A percentile compares a stretch with the other conserved stretches of the same genome.
phyloP scores from a whole-genome alignment of 352 stramenopile genomes.

The Ophiocytium majus region DNA sequence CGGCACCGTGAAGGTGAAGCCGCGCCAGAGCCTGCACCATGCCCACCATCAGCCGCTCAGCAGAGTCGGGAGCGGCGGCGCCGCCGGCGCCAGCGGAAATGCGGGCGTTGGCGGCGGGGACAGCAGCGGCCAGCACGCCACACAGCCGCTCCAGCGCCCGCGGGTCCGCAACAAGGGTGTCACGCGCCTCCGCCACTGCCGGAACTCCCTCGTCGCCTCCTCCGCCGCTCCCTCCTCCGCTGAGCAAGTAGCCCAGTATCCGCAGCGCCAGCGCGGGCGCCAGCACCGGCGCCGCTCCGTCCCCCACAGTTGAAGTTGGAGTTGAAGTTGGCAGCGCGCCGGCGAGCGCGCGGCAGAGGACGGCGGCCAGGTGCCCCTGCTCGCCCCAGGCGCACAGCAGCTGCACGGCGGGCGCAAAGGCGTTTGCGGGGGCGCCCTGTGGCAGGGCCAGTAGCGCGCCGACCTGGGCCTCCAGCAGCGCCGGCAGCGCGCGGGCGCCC shows the following conservation, averaged over 20 bases:
- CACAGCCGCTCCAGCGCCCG: neutral
- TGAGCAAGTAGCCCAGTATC: constrained; percentile 40
- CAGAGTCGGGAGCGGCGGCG: neutral
- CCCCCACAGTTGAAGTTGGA: too few relatives aligned
- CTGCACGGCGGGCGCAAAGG: constrained; percentile 29
- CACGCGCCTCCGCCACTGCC: constrained; percentile 26
- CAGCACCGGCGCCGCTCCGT: constrained; percentile 2
- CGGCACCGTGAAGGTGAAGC: constrained; percentile 38
- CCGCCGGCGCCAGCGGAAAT: neutral
- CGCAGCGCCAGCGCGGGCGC: constrained; percentile 29
- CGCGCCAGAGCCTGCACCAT: constrained; percentile 35
- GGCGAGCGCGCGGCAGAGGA: constrained; percentile 27
- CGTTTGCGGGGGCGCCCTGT: constrained; percentile 24
- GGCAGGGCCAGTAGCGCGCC: constrained; percentile 39
- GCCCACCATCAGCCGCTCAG: constrained; percentile 24
- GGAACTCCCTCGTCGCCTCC: too few relatives aligned
- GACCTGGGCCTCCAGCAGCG: constrained; percentile 42
- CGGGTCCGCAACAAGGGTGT: constrained; percentile 21
- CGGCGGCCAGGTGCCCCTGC: constrained; percentile 38
- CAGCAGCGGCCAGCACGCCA: neutral
- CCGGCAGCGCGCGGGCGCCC: constrained; percentile 21
- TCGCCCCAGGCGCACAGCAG: constrained; percentile 51
- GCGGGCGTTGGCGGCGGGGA: neutral
- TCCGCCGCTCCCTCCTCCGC: constrained; percentile 29
- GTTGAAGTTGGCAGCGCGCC: too few relatives aligned